Conservation (phyloP, 2,329 filamentous ascomycete species). For the Neofusicoccum sp. region DNA sequence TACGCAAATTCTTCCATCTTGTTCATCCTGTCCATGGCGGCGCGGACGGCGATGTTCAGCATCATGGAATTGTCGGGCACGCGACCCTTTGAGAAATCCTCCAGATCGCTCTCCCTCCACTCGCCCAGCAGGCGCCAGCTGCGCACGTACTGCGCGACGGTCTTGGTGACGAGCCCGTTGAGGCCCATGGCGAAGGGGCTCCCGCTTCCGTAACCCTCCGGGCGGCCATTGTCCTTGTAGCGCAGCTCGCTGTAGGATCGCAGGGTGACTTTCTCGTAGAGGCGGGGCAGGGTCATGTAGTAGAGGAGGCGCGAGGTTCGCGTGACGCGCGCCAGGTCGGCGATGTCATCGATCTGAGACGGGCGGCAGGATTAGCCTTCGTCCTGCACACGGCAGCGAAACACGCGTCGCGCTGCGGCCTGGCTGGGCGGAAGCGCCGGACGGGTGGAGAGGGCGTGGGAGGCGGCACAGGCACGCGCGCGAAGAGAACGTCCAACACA, state of each 20-base stretch:
- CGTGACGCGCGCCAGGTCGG: constrained; percentile 61
- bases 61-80: constrained; percentile 68
- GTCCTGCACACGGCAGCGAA: neutral
- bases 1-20: constrained; percentile 57
- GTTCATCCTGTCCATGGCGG: constrained; percentile 61
- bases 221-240: constrained; percentile 56
- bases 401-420: neutral
- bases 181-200: constrained; percentile 66
- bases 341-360: constrained; percentile 57
- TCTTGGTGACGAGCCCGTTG: constrained; percentile 62
- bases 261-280: constrained; percentile 60
- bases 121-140: constrained; percentile 57
- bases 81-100: constrained; percentile 61
- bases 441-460: neutral
- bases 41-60: constrained; percentile 62
- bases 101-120: constrained; percentile 60
- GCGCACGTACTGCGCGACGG: constrained; percentile 55
- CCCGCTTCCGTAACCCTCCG: constrained; percentile 64
- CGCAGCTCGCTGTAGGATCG: constrained; percentile 62
- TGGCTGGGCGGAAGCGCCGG: neutral
- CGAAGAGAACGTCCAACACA: constrained; percentile 35
- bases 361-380: constrained; percentile 7
- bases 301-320: constrained; percentile 64
- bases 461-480: neutral
- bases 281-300: constrained; percentile 65